Percentiles rank a stretch among this genome's conserved stretches.
phyloP scores from a whole-genome alignment of 2,329 filamentous ascomycete genomes.

The Nothopassalora personata region DNA sequence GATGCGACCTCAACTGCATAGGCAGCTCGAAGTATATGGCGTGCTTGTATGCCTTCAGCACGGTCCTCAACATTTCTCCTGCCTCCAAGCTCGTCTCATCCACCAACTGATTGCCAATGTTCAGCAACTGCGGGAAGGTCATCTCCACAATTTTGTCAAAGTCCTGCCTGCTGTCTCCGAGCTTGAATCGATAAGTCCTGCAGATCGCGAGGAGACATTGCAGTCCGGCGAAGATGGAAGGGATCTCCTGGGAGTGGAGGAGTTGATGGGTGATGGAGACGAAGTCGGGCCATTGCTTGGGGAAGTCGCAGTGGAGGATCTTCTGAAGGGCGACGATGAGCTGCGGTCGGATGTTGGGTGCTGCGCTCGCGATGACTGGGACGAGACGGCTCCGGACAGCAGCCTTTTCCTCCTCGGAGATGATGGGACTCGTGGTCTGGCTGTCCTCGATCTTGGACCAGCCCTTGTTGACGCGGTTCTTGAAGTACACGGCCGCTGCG shows the following conservation, averaged over 20 bases:
- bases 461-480: conserved; percentile 90
- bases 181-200: conserved; percentile 91
- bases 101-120: conserved; percentile 81
- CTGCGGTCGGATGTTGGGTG: conserved; percentile 79
- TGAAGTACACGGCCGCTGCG: conserved; percentile 90
- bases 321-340: conserved; percentile 92
- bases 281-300: conserved; percentile 87
- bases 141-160: conserved; percentile 92
- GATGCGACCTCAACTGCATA: conserved; percentile 67
- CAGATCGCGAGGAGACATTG: conserved; percentile 94
- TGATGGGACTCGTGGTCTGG: conserved; percentile 48
- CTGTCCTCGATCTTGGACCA: conserved; percentile 77
- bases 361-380: conserved; percentile 70
- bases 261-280: conserved; percentile 88
- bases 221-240: conserved; percentile 84
- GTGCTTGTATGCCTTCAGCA: conserved; percentile 96
- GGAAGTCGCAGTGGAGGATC: conserved; percentile 93
- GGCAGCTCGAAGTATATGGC: conserved; percentile 91
- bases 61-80: conserved; percentile 91
- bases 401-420: conserved; percentile 86
- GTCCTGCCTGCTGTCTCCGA: conserved; percentile 72
- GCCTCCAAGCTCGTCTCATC: conserved; percentile 90
- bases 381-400: conserved; percentile 83
- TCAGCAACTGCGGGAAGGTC: conserved; percentile 80
- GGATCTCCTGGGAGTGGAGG: conserved; percentile 77